Evolutionary conservation across 2,329 filamentous ascomycete species (phyloP), one percentile per base, ranked within the genome.

Genomic region (Sporothrix curviconia): DNA sequence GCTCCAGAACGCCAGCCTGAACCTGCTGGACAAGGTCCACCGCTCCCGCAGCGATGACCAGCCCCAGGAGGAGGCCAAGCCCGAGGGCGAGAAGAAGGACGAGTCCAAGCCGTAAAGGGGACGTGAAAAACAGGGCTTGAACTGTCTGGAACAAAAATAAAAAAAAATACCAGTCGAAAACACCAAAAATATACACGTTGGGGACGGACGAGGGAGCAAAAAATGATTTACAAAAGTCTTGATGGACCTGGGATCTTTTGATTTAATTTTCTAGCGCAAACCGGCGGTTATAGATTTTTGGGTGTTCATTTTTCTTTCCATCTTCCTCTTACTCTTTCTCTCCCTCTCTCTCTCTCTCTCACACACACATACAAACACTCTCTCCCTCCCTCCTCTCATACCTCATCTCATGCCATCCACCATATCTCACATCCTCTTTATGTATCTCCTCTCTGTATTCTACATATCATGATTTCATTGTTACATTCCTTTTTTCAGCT

Each of bases 11-110:
- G 90, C 92, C 66, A 92, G 88, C 76, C 81, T 99, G 77, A 95
- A 89, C 78, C 86, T 97, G 70, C 97, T 99, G 75, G 94, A 97
- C 81, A 96, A 97, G 88, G 96, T 99, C 90, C 92, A 99, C 89
- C 95, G 95, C 83, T 90, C 92, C 67, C 74, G 77, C 66, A 88
- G 92, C 43, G 43, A 47, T 78, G 79, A 79, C 66, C 73, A 78
- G 69, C 75, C 67, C 65, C 73, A 68, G 72, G 47, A 76, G 67
- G 74, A 78, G 70, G 70, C 76, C 75, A 73, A 75, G 67, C 68
- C 81, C 61, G 85, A 89, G 72, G 84, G 80, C 64, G 85, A 91
- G 78, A 89, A 89, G 81, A 91, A 91, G 84, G 81, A 79, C 64
- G 83, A 87, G 75, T 80, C 77, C 77, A 86, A 86, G 81, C 80